Evolutionary conservation across 805 yeast species (phyloP).

Genomic region (Lipomyces chichibuensis): DNA sequence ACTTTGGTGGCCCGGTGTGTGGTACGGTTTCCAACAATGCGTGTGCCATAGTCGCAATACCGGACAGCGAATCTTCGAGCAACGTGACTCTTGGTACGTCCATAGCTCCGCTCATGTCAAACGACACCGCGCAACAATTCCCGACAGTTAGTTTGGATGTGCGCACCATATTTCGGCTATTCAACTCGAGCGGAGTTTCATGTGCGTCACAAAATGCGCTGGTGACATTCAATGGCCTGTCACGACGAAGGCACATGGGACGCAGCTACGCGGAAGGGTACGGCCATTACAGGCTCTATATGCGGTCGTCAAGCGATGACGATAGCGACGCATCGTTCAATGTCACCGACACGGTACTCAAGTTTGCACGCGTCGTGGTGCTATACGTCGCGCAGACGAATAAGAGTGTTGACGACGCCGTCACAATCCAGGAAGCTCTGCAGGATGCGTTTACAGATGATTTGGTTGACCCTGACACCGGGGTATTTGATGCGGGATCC

Average conservation of each 20-base stretch:
- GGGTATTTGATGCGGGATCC: not conserved
- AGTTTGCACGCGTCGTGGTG: slow-evolving; percentile 21
- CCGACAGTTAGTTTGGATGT: slow-evolving; percentile 11
- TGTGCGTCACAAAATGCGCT: slow-evolving; percentile 31
- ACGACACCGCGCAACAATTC: slow-evolving; percentile 2
- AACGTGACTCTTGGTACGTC: slow-evolving; percentile 25
- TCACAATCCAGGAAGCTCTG: slow-evolving; percentile 12
- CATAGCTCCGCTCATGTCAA: slow-evolving; percentile 9
- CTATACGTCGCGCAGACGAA: slow-evolving; percentile 28
- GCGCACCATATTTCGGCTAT: slow-evolving; percentile 2
- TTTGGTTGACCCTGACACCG: slow-evolving; percentile 13
- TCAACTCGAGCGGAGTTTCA: slow-evolving; percentile 10
- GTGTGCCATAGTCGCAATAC: slow-evolving; percentile 12
- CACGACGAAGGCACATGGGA: not conserved
- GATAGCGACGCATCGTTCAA: not conserved
- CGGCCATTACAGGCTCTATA: not conserved
- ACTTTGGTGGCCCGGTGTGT: slow-evolving; percentile 20
- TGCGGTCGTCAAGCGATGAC: not conserved
- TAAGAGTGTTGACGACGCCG: slow-evolving; percentile 23
- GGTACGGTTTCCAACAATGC: slow-evolving; percentile 11
- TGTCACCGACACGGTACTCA: slow-evolving; percentile 14
- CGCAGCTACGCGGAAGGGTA: not conserved
- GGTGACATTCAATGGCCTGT: slow-evolving; percentile 18
- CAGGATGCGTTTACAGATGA: slow-evolving; percentile 23
- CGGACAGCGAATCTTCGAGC: not conserved